Evolutionary conservation across 371 early-diverging fungal genomes (phyloP), one percentile per base, ranked within the genome.

Genomic region (Rhizomucor pusillus): DNA sequence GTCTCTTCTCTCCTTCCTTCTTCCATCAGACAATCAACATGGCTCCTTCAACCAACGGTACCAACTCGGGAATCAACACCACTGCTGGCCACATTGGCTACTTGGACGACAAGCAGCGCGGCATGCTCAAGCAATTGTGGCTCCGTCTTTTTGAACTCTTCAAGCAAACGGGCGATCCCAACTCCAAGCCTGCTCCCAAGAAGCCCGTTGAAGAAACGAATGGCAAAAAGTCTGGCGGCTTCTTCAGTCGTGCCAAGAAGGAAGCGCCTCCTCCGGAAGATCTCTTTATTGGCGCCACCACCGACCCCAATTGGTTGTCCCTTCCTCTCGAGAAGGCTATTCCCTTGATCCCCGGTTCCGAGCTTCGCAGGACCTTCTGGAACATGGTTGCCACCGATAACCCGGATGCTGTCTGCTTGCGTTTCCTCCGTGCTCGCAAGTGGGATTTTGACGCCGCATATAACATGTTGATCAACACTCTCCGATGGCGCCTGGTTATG

Each of bases 381-480:
- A 62, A 65, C 25, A 60, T 82, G 51, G 75, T 72, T 29, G 68
- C 71, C 36, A 71, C 69, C 50, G 84, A 86, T 53, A 78, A 84
- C 51, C 86, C 89, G 3, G 88, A 89, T 61, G 47, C 71, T 5
- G 60, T 85, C 29, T 16, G 81, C 16, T 69, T 87, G 24, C 84
- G 90, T 11, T 89, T 81, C 69, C 56, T 89, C 46, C 75, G 88
- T 25, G 90, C 90, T 5, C 74, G 90, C 47, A 89, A 89, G 63
- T 90, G 85, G 82, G 77, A 87, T 50, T 72, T 85, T 35, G 61
- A 68, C 14, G 81, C 82, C 19, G 85, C 86, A 16, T 59, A 81
- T 41, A 56, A 59, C 43, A 87, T 87, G 88, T 47, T 82, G 39
- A 50, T 79, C 34, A 65, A 71, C 35, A 69, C 81, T 1, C 61